phyloP scores from a whole-genome alignment of 345 rosid genomes.

The Jatropha curcas region DNA sequence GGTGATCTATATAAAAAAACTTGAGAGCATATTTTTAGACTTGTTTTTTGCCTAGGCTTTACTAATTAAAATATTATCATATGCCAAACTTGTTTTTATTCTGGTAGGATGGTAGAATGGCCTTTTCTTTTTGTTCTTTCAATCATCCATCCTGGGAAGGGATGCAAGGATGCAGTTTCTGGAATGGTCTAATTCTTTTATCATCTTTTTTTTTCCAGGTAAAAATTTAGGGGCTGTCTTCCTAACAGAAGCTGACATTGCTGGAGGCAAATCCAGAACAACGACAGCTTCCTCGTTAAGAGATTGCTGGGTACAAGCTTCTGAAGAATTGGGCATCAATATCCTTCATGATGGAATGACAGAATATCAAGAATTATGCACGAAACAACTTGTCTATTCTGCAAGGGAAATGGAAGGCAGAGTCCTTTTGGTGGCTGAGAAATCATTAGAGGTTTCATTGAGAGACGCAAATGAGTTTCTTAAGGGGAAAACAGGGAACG shows the following conservation, averaged over 20 bases:
- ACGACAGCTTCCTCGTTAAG: constrained; percentile 49
- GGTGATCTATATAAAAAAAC: neutral
- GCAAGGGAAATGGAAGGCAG: constrained; percentile 9
- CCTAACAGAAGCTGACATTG: constrained; percentile 71
- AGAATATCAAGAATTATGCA: constrained; percentile 26
- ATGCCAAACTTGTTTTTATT: neutral
- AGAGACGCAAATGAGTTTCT: constrained; percentile 42
- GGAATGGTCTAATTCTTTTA: constrained; percentile 14
- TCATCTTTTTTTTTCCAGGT: constrained; percentile 36
- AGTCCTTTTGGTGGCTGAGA: constrained; percentile 41
- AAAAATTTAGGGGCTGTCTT: constrained; percentile 54
- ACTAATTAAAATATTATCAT: neutral
- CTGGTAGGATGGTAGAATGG: neutral
- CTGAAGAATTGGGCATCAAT: constrained; percentile 45
- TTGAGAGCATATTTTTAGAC: neutral
- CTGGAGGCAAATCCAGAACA: constrained; percentile 66
- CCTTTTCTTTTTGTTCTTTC: neutral
- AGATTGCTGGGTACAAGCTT: constrained; percentile 70
- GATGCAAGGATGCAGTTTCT: neutral
- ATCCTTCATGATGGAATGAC: constrained; percentile 32
- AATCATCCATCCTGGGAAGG: neutral
- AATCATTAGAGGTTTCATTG: constrained; percentile 35
- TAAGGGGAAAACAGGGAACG: constrained; percentile 25
- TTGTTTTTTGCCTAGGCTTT: neutral
- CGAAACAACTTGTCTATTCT: neutral